phyloP scores from a whole-genome alignment of 2,329 filamentous ascomycete genomes.

The Fusarium sarcochroum region DNA sequence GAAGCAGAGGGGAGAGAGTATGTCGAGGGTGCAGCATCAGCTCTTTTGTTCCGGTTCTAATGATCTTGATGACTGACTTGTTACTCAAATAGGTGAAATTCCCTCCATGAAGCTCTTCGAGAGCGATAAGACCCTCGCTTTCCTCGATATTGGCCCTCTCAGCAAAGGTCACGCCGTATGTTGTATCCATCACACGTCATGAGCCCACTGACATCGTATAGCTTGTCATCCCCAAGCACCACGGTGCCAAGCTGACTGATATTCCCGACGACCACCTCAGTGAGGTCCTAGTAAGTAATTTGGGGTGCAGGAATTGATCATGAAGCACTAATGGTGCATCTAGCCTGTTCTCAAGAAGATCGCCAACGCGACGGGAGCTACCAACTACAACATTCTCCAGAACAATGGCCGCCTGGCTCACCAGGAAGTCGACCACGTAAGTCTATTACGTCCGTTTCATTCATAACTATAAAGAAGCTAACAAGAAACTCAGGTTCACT shows the following conservation, averaged over 20 bases:
- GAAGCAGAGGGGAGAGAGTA: slow-evolving; percentile 37
- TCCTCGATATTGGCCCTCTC: slow-evolving; percentile 94
- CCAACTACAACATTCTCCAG: slow-evolving; percentile 93
- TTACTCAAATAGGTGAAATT: slow-evolving; percentile 79
- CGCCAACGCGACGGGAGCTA: slow-evolving; percentile 79
- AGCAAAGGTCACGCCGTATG: slow-evolving; percentile 90
- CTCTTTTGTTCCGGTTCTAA: slow-evolving; percentile 1
- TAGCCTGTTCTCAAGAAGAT: slow-evolving; percentile 81
- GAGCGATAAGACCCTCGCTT: slow-evolving; percentile 92
- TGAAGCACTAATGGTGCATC: slow-evolving; percentile 11
- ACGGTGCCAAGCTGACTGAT: slow-evolving; percentile 91
- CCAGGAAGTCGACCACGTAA: slow-evolving; percentile 91
- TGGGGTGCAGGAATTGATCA: not conserved
- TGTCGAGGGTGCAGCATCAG: slow-evolving; percentile 27
- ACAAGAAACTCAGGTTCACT: slow-evolving; percentile 76
- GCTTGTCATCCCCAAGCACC: slow-evolving; percentile 97
- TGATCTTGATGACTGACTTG: slow-evolving; percentile 25
- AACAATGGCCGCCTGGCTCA: slow-evolving; percentile 96
- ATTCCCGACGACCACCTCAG: slow-evolving; percentile 89
- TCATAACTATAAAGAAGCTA: not conserved
- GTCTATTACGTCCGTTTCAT: slow-evolving; percentile 48
- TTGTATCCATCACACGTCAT: slow-evolving; percentile 26
- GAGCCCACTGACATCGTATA: slow-evolving; percentile 54
- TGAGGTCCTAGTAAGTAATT: slow-evolving; percentile 79
- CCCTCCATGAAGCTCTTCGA: slow-evolving; percentile 97